Evolutionary conservation across 768 basidiomycete species (phyloP).

Genomic region (Russula virescens): DNA sequence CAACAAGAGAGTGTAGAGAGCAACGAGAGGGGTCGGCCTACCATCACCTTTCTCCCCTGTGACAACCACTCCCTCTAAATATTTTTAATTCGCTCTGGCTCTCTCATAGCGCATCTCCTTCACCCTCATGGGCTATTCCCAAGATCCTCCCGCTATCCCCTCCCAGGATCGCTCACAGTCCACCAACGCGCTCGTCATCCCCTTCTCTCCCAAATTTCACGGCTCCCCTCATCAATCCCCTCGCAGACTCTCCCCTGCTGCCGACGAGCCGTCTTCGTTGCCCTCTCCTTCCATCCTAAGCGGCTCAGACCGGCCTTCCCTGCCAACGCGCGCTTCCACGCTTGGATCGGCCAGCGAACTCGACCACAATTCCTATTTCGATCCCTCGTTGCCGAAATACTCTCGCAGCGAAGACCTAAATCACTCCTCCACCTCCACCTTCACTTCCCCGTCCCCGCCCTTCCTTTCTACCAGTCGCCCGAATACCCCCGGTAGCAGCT

Average conservation of each 20-base stretch:
- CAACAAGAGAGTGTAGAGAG: background rate
- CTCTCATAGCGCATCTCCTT: constrained; percentile 5
- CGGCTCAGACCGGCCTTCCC: constrained; percentile 44
- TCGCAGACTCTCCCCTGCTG: constrained; percentile 4
- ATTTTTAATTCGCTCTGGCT: constrained; percentile 2
- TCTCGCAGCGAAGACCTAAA: constrained; percentile 69
- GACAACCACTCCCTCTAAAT: background rate
- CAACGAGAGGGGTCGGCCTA: background rate
- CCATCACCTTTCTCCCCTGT: background rate
- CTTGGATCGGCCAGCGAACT: constrained; percentile 48
- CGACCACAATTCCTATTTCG: constrained; percentile 37
- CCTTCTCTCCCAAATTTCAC: constrained; percentile 6
- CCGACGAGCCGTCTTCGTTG: constrained; percentile 14
- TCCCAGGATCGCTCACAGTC: background rate
- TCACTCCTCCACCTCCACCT: constrained; percentile 37
- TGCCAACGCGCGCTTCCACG: constrained; percentile 64
- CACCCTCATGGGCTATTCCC: constrained; percentile 19
- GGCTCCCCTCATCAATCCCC: constrained; percentile 19
- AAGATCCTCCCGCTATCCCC: constrained; percentile 18
- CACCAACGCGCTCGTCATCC: constrained; percentile 12
- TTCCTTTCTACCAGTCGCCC: constrained; percentile 54
- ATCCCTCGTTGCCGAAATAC: constrained; percentile 34
- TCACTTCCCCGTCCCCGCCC: constrained; percentile 27
- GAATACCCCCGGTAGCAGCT: constrained; percentile 47
- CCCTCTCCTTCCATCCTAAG: constrained; percentile 13